Evolutionary conservation across 495 filamentous ascomycete genomes (phyloP).

Genomic region (Penicillium cataractarum): DNA sequence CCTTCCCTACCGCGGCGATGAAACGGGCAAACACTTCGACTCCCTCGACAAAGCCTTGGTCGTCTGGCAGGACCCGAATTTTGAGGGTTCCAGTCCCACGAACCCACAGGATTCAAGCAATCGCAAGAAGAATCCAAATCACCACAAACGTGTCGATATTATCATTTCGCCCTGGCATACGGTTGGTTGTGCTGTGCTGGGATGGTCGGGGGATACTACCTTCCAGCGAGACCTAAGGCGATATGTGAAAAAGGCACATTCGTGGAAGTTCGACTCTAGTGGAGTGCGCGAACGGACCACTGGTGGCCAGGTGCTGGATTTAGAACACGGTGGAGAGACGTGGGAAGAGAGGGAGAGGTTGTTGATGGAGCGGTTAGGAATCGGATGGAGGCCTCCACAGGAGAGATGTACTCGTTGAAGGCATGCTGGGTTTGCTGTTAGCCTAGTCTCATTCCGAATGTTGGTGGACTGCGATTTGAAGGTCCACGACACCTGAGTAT

Average conservation of each 20-base stretch:
- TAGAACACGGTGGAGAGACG: slow-evolving; percentile 57
- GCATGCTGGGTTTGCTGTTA: background rate
- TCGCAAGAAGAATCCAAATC: slow-evolving; percentile 58
- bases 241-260: slow-evolving; percentile 72
- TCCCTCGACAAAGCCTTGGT: slow-evolving; percentile 88
- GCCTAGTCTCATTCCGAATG: background rate
- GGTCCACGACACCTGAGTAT: no score
- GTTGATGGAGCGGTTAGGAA: slow-evolving; percentile 77
- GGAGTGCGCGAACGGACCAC: slow-evolving; percentile 71
- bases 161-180: slow-evolving; percentile 89
- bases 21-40: slow-evolving; percentile 61
- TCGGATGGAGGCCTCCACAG: slow-evolving; percentile 72
- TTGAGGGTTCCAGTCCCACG: slow-evolving; percentile 10
- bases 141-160: slow-evolving; percentile 88
- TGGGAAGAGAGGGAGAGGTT: slow-evolving; percentile 75
- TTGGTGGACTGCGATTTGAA: background rate
- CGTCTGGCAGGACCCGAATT: slow-evolving; percentile 85
- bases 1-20: slow-evolving; percentile 52
- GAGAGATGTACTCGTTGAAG: slow-evolving; percentile 66
- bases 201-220: slow-evolving; percentile 87
- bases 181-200: slow-evolving; percentile 82
- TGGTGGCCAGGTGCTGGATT: slow-evolving; percentile 67
- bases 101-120: background rate
- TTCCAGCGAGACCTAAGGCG: slow-evolving; percentile 86
- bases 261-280: slow-evolving; percentile 89